Conservation (phyloP, 805 yeast genomes). For the Zygoascus tannicola region DNA sequence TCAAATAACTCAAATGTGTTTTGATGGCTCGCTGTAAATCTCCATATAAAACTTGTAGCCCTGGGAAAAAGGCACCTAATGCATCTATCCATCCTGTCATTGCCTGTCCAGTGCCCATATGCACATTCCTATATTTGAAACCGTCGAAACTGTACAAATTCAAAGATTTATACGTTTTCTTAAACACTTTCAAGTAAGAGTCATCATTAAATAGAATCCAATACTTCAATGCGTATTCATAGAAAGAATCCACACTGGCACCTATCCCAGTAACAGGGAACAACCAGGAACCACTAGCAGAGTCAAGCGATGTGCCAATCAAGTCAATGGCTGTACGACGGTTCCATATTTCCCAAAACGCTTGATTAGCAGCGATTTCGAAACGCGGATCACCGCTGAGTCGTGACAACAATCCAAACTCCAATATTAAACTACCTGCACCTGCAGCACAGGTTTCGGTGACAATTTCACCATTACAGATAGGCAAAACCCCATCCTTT, state of each 20-base stretch:
- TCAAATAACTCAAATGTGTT: slow-evolving; percentile 53
- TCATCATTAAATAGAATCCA: slow-evolving; percentile 62
- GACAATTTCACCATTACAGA: slow-evolving; percentile 15
- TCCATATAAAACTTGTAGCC: slow-evolving; percentile 72
- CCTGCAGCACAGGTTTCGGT: slow-evolving; percentile 81
- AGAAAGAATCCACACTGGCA: slow-evolving; percentile 85
- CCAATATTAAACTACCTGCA: slow-evolving; percentile 74
- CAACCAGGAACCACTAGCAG: slow-evolving; percentile 44
- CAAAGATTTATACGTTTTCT: slow-evolving; percentile 43
- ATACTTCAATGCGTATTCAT: slow-evolving; percentile 77
- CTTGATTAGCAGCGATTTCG: slow-evolving; percentile 48
- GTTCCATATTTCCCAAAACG: slow-evolving; percentile 66
- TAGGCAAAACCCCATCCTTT: slow-evolving; percentile 36
- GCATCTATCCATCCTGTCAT: slow-evolving; percentile 72
- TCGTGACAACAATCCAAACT: slow-evolving; percentile 64
- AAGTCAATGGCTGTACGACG: slow-evolving; percentile 52
- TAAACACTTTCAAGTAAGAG: slow-evolving; percentile 46
- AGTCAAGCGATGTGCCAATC: slow-evolving; percentile 70
- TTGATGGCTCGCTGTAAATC: slow-evolving; percentile 55
- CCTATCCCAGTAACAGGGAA: slow-evolving; percentile 71
- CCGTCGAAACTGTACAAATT: slow-evolving; percentile 39
- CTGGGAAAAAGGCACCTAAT: slow-evolving; percentile 82
- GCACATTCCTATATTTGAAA: slow-evolving; percentile 50
- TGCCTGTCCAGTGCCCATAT: slow-evolving; percentile 41
- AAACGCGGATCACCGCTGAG: slow-evolving; percentile 68